Conservation (phyloP, 2,329 filamentous ascomycete genomes). For the Graphilbum sp. region DNA sequence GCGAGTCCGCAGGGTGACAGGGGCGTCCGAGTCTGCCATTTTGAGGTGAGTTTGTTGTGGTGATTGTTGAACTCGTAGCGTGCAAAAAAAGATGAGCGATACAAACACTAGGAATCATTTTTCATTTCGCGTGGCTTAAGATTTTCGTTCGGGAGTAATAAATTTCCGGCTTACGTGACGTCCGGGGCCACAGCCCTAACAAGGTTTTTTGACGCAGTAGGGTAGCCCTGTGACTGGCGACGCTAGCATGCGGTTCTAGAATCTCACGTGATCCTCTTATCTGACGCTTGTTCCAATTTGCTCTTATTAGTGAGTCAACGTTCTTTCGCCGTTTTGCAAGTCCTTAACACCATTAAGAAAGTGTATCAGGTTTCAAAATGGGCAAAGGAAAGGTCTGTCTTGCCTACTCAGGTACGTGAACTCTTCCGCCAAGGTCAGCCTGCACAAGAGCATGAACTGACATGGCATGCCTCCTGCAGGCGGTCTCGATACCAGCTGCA, state of each 20-base stretch:
- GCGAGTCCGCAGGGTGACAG: conserved; percentile 87
- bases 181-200: background rate
- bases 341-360: no score
- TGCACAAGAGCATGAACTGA: no score
- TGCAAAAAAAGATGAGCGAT: background rate
- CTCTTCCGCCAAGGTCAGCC: no score
- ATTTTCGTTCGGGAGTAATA: background rate
- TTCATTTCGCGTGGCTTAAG: background rate
- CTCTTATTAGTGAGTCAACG: no score
- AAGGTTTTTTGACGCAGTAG: background rate
- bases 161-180: background rate
- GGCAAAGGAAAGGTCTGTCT: conserved; percentile 18
- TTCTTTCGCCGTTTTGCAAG: no score
- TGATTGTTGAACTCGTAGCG: background rate
- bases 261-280: background rate
- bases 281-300: background rate
- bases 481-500: conserved; percentile 11
- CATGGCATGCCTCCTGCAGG: conserved; percentile 8
- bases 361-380: conserved; percentile 11
- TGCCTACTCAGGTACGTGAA: conserved; percentile 13
- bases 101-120: no score
- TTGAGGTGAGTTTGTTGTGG: conserved; percentile 23
- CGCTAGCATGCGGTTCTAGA: background rate
- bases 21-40: conserved; percentile 73
- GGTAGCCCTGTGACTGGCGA: no score